Evolutionary conservation across 1,284 basidiomycete genomes (phyloP), one percentile per base, ranked within the genome.

Genomic region (Cryptococcus depauperatus): DNA sequence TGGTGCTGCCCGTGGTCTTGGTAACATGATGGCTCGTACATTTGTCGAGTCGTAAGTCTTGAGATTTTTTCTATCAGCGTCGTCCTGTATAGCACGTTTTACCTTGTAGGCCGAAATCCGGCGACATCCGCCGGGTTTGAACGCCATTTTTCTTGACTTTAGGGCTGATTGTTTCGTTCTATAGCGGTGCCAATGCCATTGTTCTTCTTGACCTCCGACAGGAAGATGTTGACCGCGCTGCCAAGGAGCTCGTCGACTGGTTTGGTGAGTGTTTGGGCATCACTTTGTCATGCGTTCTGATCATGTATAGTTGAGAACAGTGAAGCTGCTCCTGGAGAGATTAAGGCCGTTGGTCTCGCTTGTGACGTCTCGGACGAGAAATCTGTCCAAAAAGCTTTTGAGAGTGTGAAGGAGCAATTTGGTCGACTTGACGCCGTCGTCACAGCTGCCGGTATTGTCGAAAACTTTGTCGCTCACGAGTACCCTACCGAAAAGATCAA

Each of bases 401-500:
- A 74, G 30, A 69, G 75, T 16, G 77, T 86, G 49, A 76, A 84
- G 59, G 74, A 81, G 39, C 75, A 75, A 25, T 95, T 84, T 59
- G 91, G 91, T n/a, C 77, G 81, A 33, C 74, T 96, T 27, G 88
- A 96, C 66, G 79, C 78, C 19, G 82, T 86, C 46, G 87, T 93
- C 51, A 88, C 89, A 14, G 87, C 85, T 46, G 90, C 90, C 38
- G 90, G 89, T 50, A 89, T 90, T 55, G 83, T 89, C 57, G 87
- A 95, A 71, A 95, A 95, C 75, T 89, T 84, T 72, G 76, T 85
- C 28, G 90, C 91, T 1, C 78, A 89, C 50, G 85, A 91, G 78
- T 91, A 93, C 73, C 89, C 90, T 3, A 79, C 81, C 47, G 82
- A 86, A 56, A 81, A 83, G 50, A 81, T 88, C 57, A 83, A 82